Evolutionary conservation across 352 stramenopile genomes (phyloP).

Genomic region (Thraustochytrium sp.): DNA sequence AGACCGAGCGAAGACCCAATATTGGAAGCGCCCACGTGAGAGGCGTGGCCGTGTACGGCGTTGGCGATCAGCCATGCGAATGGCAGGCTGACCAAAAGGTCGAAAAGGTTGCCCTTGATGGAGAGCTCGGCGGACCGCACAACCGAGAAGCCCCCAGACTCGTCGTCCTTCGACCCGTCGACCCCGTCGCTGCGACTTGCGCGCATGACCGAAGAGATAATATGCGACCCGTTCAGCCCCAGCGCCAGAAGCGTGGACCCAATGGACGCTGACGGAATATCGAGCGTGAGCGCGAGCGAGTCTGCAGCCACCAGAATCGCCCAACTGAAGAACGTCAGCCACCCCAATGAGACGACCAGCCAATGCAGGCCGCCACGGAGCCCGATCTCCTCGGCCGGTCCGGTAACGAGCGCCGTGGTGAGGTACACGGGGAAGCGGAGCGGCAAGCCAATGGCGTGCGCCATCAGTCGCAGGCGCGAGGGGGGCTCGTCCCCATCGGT

Average conservation of each 20-base stretch:
- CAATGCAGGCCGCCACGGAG: neutral
- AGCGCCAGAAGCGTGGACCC: slow-evolving; percentile 15
- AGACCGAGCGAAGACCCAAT: neutral
- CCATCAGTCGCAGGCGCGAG: neutral
- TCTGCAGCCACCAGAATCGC: neutral
- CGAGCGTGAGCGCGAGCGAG: slow-evolving; percentile 7
- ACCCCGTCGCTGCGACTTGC: neutral
- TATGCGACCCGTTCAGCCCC: neutral
- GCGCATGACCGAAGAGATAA: neutral
- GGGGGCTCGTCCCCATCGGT: neutral
- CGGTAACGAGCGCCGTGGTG: neutral
- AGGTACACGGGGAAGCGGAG: neutral
- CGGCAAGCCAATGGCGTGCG: neutral
- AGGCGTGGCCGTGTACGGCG: neutral
- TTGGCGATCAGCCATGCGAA: slow-evolving; percentile 12
- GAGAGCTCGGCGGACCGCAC: slow-evolving; percentile 18
- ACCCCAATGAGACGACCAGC: neutral
- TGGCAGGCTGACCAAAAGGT: slow-evolving; percentile 15
- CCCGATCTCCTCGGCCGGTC: neutral
- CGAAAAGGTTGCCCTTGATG: slow-evolving; percentile 37
- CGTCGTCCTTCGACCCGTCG: too few species aligned
- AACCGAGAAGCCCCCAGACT: neutral
- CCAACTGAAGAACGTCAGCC: neutral
- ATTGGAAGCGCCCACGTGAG: neutral
- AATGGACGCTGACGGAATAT: neutral